Evolutionary conservation across 805 yeast species (phyloP).

Genomic region (Candida broadrunensis): DNA sequence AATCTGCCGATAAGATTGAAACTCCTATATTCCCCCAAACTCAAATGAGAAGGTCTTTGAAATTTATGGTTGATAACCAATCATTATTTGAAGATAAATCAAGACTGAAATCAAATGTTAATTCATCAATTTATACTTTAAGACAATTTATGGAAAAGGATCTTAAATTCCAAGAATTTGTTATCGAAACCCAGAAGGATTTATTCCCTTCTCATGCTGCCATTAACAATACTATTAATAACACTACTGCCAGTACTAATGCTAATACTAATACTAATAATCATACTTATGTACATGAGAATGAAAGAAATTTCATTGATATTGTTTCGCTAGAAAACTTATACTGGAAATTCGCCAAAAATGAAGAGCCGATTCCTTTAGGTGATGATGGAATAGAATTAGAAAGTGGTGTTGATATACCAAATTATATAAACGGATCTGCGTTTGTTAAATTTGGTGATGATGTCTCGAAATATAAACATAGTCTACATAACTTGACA

Average conservation of each 20-base stretch:
- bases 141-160: slow-evolving; percentile 60
- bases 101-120: slow-evolving; percentile 15
- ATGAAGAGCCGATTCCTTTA: slow-evolving; percentile 10
- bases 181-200: slow-evolving; percentile 13
- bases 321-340: slow-evolving; percentile 32
- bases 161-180: slow-evolving; percentile 35
- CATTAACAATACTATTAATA: too few relatives aligned
- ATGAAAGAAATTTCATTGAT: slow-evolving; percentile 11
- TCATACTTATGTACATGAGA: background rate
- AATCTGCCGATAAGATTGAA: slow-evolving; percentile 7
- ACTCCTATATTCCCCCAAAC: slow-evolving; percentile 16
- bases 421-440: slow-evolving; percentile 31
- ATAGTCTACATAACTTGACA: slow-evolving; percentile 15
- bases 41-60: slow-evolving; percentile 12
- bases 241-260: background rate
- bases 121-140: slow-evolving; percentile 51
- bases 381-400: slow-evolving; percentile 22
- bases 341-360: slow-evolving; percentile 41
- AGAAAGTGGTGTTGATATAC: slow-evolving; percentile 22
- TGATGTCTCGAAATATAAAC: slow-evolving; percentile 23
- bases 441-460: slow-evolving; percentile 32
- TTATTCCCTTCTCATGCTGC: slow-evolving; percentile 8
- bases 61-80: slow-evolving; percentile 9
- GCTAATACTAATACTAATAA: slow-evolving; percentile 3
- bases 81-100: slow-evolving; percentile 14